A percentile compares a stretch with the other conserved stretches of the same genome.
Evolutionary conservation across 768 basidiomycete genomes (phyloP).

Genomic region (Kwoniella sp.): DNA sequence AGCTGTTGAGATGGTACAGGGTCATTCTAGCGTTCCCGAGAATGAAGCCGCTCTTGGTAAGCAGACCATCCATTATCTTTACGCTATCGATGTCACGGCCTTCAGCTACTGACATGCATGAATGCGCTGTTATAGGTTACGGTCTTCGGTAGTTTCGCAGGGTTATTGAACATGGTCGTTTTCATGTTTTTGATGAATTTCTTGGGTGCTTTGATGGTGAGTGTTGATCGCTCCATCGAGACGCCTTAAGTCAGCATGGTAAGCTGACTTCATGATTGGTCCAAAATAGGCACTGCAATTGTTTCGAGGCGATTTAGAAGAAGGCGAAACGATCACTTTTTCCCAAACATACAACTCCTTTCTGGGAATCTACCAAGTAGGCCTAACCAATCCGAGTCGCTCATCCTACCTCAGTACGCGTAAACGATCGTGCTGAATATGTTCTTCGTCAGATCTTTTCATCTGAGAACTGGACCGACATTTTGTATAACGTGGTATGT

Average conservation of each 20-base stretch:
- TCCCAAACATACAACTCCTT: slow-evolving; percentile 82
- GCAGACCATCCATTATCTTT: slow-evolving; percentile 38
- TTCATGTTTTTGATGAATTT: slow-evolving; percentile 88
- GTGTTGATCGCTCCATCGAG: slow-evolving; percentile 19
- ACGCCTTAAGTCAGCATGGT: no score
- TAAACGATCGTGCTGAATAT: slow-evolving; percentile 51
- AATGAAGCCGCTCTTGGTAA: slow-evolving; percentile 83
- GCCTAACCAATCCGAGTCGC: background rate
- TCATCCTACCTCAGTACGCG: background rate
- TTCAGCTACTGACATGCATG: background rate
- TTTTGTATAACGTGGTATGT: slow-evolving; percentile 39
- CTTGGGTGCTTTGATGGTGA: slow-evolving; percentile 73
- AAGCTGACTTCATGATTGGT: background rate
- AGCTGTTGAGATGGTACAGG: slow-evolving; percentile 83
- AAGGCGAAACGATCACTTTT: slow-evolving; percentile 66
- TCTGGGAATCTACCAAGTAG: slow-evolving; percentile 68
- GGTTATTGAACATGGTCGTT: slow-evolving; percentile 84
- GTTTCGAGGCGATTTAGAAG: slow-evolving; percentile 75
- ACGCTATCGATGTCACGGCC: background rate
- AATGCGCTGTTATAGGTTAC: slow-evolving; percentile 60
- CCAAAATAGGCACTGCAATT: slow-evolving; percentile 66
- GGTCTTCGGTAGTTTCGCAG: slow-evolving; percentile 89
- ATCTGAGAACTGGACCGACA: slow-evolving; percentile 75
- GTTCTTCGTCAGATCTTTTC: slow-evolving; percentile 69
- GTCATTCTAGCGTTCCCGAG: slow-evolving; percentile 86